Conservation (phyloP, 345 rosid species). For the Salix brachista region DNA sequence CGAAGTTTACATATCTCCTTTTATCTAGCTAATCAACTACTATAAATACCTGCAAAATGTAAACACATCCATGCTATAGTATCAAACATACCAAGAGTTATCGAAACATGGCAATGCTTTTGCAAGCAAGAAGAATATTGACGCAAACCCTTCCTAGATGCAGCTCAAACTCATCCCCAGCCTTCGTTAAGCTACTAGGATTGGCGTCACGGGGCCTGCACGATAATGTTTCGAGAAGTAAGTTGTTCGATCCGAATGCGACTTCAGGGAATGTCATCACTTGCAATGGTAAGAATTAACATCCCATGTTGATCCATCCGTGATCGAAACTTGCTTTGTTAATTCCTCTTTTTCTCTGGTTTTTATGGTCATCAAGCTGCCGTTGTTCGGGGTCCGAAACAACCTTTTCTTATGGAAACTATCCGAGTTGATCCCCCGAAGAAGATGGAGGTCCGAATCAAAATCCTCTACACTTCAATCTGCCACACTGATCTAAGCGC, state of each 20-base stretch:
- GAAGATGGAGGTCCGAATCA: constrained; percentile 57
- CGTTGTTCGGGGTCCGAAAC: constrained; percentile 49
- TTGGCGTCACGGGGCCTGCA: background rate
- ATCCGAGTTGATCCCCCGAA: constrained; percentile 62
- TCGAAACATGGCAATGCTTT: background rate
- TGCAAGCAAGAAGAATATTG: background rate
- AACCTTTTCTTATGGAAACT: constrained; percentile 50
- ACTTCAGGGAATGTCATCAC: constrained; percentile 34
- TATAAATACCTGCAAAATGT: background rate
- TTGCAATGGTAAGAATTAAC: constrained; percentile 29
- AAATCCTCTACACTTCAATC: constrained; percentile 53
- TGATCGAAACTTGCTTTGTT: background rate
- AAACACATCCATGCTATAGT: background rate
- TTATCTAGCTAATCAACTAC: no score
- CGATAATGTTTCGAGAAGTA: background rate
- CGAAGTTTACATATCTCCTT: no score
- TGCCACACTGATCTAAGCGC: constrained; percentile 67
- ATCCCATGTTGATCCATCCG: no score
- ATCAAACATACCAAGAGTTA: background rate
- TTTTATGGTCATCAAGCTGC: constrained; percentile 42
- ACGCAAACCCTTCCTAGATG: background rate
- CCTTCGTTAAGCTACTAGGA: background rate
- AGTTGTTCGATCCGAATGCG: constrained; percentile 10
- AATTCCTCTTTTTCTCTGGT: no score
- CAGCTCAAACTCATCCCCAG: background rate